Percentiles rank a stretch among this genome's conserved stretches.
Evolutionary conservation across 2,329 filamentous ascomycete genomes (phyloP).

Genomic region (Verticillium longisporum): DNA sequence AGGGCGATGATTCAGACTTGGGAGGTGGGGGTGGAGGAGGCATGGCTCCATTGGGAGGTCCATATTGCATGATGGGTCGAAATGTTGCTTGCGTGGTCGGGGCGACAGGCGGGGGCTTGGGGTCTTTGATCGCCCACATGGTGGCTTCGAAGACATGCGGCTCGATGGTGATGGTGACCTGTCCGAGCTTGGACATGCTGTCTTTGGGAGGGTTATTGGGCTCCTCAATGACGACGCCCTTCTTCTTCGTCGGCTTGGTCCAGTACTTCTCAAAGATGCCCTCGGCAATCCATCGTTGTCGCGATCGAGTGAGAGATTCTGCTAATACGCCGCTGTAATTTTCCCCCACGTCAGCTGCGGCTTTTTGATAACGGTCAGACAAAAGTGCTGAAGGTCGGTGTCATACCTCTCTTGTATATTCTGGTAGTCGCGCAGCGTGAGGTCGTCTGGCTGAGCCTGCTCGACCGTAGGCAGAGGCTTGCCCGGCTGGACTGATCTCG

Average conservation of each 20-base stretch:
- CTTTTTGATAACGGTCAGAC: slow-evolving; percentile 1
- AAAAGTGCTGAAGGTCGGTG: not conserved
- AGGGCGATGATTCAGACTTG: not conserved
- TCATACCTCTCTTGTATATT: slow-evolving; percentile 63
- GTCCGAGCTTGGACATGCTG: slow-evolving; percentile 66
- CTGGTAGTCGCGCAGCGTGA: slow-evolving; percentile 63
- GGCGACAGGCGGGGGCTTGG: slow-evolving; percentile 38
- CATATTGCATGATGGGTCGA: slow-evolving; percentile 59
- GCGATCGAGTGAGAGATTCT: slow-evolving; percentile 67
- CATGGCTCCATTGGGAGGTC: slow-evolving; percentile 56
- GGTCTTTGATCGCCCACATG: slow-evolving; percentile 65
- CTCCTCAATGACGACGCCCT: slow-evolving; percentile 56
- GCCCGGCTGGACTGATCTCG: slow-evolving; percentile 55
- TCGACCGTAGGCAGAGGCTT: slow-evolving; percentile 67
- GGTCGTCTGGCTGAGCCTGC: slow-evolving; percentile 55
- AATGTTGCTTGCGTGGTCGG: slow-evolving; percentile 16
- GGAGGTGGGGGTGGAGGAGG: slow-evolving; percentile 33
- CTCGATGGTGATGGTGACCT: slow-evolving; percentile 68
- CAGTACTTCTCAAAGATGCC: slow-evolving; percentile 73
- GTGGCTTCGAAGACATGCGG: slow-evolving; percentile 74
- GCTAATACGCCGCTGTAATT: slow-evolving; percentile 60
- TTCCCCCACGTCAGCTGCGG: not conserved
- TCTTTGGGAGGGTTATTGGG: slow-evolving; percentile 63
- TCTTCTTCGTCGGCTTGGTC: slow-evolving; percentile 65
- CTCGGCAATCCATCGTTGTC: slow-evolving; percentile 64